A percentile compares a stretch with the other conserved stretches of the same genome.
phyloP scores from a whole-genome alignment of 2,329 filamentous ascomycete genomes.

The Sphaerulina populicola region DNA sequence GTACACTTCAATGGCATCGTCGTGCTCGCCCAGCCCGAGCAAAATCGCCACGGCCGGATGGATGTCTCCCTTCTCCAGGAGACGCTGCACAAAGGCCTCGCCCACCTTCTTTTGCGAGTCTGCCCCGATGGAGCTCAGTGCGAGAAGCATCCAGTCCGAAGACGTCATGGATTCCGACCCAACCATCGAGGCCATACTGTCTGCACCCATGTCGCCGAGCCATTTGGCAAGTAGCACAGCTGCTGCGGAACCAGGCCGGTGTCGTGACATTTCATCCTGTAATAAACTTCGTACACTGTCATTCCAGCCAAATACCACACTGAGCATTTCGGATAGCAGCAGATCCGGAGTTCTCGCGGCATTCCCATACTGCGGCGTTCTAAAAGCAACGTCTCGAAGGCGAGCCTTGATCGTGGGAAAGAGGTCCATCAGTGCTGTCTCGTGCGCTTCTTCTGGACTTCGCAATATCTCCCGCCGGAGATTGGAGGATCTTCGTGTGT shows the following conservation, averaged over 20 bases:
- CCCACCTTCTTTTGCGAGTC: constrained; percentile 80
- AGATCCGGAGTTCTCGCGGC: constrained; percentile 53
- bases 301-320: constrained; percentile 90
- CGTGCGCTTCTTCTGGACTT: constrained; percentile 62
- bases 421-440: constrained; percentile 56
- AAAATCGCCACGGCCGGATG: constrained; percentile 90
- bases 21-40: constrained; percentile 81
- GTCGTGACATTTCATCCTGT: constrained; percentile 70
- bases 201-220: constrained; percentile 76
- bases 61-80: constrained; percentile 81
- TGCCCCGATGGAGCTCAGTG: constrained; percentile 73
- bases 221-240: constrained; percentile 83
- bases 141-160: constrained; percentile 94
- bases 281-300: constrained; percentile 73
- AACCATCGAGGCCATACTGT: constrained; percentile 68
- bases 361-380: constrained; percentile 51
- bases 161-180: constrained; percentile 79
- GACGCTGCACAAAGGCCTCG: constrained; percentile 78
- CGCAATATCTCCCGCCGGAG: constrained; percentile 71
- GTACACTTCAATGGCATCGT: constrained; percentile 94
- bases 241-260: constrained; percentile 63
- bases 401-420: constrained; percentile 79
- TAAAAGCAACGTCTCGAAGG: constrained; percentile 74
- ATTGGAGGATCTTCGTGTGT: constrained; percentile 51
- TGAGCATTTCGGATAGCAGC: constrained; percentile 81